These are phyloP conservation scores for Naganishia vaughanmartiniae DNA, from an alignment of 768 basidiomycete genomes.

Conservation along the genomic window DNA sequence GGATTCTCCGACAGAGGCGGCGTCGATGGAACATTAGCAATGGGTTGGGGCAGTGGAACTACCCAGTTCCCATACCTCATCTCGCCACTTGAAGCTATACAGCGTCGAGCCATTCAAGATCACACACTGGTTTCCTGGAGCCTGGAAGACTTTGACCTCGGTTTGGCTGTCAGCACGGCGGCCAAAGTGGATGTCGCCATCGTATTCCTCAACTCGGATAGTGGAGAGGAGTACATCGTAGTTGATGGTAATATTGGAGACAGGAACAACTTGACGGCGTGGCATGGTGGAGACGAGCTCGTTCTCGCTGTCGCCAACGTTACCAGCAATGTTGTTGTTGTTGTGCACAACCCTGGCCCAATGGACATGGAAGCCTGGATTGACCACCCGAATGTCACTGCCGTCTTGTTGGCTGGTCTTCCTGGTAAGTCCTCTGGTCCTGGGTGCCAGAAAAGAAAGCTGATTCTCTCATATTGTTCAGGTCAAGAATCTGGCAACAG, in stretches of 20 bases:
- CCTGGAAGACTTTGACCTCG: conserved; percentile 67
- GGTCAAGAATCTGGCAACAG: conserved; percentile 71
- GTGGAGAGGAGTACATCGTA: conserved; percentile 77
- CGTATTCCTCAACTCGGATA: conserved; percentile 78
- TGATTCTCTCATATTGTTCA: conserved; percentile 6
- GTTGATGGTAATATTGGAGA: conserved; percentile 78
- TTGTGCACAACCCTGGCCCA: conserved; percentile 71
- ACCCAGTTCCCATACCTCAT: conserved; percentile 67
- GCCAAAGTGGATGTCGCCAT: conserved; percentile 64
- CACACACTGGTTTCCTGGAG: conserved; percentile 67
- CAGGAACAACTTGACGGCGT: conserved; percentile 67
- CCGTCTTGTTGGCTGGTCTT: conserved; percentile 57
- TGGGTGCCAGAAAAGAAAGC: too few relatives aligned
- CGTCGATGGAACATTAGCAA: conserved; percentile 63
- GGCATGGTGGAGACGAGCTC: conserved; percentile 70
- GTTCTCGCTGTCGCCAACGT: conserved; percentile 61
- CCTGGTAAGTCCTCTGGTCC: conserved; percentile 4
- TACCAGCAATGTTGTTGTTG: conserved; percentile 58
- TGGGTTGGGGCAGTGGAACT: conserved; percentile 92
- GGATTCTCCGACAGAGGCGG: conserved; percentile 64
- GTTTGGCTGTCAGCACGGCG: conserved; percentile 53
- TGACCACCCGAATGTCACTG: conserved; percentile 70
- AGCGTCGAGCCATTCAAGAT: conserved; percentile 66
- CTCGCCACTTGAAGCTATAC: conserved; percentile 78
- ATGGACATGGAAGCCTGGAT: conserved; percentile 62